These are phyloP conservation scores for Moelleriella libera DNA, from an alignment of 2,329 filamentous ascomycete species.

Conservation along the genomic window DNA sequence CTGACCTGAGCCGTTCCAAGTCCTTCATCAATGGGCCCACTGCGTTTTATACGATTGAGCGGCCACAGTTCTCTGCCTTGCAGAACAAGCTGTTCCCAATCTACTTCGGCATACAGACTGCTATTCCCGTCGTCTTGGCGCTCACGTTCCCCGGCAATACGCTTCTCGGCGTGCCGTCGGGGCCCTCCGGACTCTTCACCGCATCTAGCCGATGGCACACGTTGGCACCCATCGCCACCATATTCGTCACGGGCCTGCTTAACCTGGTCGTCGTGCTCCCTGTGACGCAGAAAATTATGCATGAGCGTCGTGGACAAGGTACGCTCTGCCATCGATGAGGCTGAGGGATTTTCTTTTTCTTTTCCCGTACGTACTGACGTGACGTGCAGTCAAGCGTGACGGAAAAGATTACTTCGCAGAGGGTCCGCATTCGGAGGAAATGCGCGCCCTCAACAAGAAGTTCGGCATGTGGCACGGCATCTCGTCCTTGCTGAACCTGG, in stretches of 20 bases:
- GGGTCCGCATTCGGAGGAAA: conserved; percentile 69
- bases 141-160: conserved; percentile 64
- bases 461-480: conserved; percentile 72
- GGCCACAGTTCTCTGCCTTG: conserved; percentile 67
- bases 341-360: neutral
- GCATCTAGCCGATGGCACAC: conserved; percentile 48
- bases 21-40: conserved; percentile 64
- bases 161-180: conserved; percentile 29
- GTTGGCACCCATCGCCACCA: conserved; percentile 52
- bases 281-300: conserved; percentile 60
- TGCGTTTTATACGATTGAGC: conserved; percentile 62
- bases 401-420: conserved; percentile 76
- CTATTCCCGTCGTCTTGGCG: conserved; percentile 56
- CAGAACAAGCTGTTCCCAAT: conserved; percentile 73
- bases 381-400: conserved; percentile 57
- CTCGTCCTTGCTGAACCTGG: conserved; percentile 67
- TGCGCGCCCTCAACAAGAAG: conserved; percentile 63
- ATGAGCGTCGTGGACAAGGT: conserved; percentile 67
- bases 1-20: conserved; percentile 18
- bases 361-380: conserved; percentile 6
- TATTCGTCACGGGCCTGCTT: conserved; percentile 53
- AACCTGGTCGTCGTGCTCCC: conserved; percentile 66
- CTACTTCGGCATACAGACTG: conserved; percentile 78
- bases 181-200: conserved; percentile 43
- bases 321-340: conserved; percentile 12